Percentiles rank a stretch among this genome's conserved stretches.
phyloP scores from a whole-genome alignment of 371 early-diverging fungal species.

The Mortierella sp. region DNA sequence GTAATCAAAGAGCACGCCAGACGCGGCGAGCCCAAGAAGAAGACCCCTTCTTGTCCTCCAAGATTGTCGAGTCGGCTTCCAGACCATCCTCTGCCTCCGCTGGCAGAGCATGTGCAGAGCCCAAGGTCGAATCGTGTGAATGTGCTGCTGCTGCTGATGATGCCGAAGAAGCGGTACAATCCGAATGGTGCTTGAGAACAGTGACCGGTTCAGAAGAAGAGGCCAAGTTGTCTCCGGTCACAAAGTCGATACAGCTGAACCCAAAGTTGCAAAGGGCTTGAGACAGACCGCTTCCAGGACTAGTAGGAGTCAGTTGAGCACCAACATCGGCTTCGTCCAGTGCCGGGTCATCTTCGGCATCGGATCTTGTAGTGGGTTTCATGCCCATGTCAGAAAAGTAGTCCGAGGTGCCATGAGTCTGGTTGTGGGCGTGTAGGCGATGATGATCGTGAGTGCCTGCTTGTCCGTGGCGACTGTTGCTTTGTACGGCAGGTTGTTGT shows the following conservation, averaged over 20 bases:
- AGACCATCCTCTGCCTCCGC: background rate
- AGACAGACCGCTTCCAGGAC: conserved; percentile 31
- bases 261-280: conserved; percentile 36
- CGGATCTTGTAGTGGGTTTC: background rate
- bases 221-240: conserved; percentile 15
- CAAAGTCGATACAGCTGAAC: conserved; percentile 41
- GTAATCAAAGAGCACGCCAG: conserved; percentile 28
- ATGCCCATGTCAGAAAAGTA: background rate
- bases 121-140: background rate
- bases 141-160: too few relatives aligned
- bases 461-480: background rate
- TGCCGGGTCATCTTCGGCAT: background rate
- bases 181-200: background rate
- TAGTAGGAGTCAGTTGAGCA: background rate
- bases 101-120: background rate
- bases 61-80: conserved; percentile 5
- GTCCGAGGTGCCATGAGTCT: background rate
- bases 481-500: background rate
- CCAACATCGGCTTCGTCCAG: background rate
- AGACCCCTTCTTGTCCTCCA: conserved; percentile 10
- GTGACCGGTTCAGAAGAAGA: background rate
- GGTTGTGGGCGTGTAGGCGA: background rate
- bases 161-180: background rate
- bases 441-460: background rate
- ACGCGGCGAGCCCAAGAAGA: conserved; percentile 39